Conservation (phyloP, 495 filamentous ascomycete genomes). For the Aspergillus funiculosus region DNA sequence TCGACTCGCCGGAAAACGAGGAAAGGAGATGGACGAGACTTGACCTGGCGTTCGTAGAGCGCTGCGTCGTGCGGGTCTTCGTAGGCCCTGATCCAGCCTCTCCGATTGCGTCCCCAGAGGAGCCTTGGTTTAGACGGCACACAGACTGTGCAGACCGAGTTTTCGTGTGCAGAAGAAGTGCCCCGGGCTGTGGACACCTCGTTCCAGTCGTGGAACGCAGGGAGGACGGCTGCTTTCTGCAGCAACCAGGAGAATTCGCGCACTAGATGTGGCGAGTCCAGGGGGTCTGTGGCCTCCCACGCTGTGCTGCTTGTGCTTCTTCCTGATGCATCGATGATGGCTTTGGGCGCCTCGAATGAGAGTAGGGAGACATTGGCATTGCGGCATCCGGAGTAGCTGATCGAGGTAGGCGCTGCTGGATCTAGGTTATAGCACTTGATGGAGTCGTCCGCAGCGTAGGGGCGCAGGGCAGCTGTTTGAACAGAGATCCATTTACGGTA, state of each 20-base stretch:
- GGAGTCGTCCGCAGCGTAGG: conserved; percentile 2
- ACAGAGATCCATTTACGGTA: conserved; percentile 22
- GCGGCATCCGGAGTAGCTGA: conserved; percentile 20
- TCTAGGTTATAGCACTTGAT: conserved; percentile 16
- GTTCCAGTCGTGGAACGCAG: conserved; percentile 25
- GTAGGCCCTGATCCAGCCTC: conserved; percentile 28
- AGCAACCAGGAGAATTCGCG: conserved; percentile 29
- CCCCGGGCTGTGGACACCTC: too few species aligned
- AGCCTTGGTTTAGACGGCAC: conserved; percentile 39
- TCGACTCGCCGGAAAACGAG: conserved; percentile 36
- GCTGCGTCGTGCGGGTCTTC: conserved; percentile 45
- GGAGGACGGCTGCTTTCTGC: conserved; percentile 20
- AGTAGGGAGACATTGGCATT: conserved; percentile 27
- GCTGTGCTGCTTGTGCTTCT: background rate
- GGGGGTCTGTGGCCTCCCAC: conserved; percentile 23
- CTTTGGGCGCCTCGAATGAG: conserved; percentile 17
- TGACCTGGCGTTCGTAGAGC: conserved; percentile 43
- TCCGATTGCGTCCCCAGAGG: conserved; percentile 31
- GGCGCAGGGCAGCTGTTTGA: conserved; percentile 11
- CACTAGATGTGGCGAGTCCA: conserved; percentile 20
- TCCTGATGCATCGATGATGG: conserved; percentile 11
- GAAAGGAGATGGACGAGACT: conserved; percentile 44
- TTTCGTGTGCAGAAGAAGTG: too few species aligned
- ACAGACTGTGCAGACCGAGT: conserved; percentile 30
- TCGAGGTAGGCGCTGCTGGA: conserved; percentile 7